A percentile compares a stretch with the other conserved stretches of the same genome.
Evolutionary conservation across 192 early-diverging fungal species (phyloP).

Genomic region (Mortierella claussenii): DNA sequence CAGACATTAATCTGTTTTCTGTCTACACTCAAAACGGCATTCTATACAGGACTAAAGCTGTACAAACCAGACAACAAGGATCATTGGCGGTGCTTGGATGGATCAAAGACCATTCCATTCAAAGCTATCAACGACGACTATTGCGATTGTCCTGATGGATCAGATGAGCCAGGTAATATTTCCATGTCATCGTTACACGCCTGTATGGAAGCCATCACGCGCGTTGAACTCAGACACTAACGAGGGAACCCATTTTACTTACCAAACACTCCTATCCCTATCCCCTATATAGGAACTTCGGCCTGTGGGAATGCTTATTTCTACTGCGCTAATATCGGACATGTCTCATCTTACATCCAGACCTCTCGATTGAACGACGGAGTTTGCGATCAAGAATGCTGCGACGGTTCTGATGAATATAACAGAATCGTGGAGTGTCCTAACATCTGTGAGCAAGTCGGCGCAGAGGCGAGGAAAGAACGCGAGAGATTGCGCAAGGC

Average conservation of each 20-base stretch:
- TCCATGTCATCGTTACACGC: too few species aligned
- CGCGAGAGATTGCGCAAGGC: slow-evolving; percentile 12
- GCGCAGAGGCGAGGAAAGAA: slow-evolving; percentile 35
- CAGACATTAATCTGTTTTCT: neutral
- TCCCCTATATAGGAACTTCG: slow-evolving; percentile 73
- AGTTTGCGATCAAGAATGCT: slow-evolving; percentile 94
- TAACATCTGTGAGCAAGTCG: slow-evolving; percentile 77
- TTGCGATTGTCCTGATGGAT: slow-evolving; percentile 96
- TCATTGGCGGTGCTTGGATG: slow-evolving; percentile 80
- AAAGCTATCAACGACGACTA: slow-evolving; percentile 94
- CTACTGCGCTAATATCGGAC: slow-evolving; percentile 86
- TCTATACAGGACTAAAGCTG: slow-evolving; percentile 15
- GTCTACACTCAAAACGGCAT: too few species aligned
- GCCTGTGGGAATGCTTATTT: slow-evolving; percentile 86
- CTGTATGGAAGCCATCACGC: too few species aligned
- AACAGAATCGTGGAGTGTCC: slow-evolving; percentile 68
- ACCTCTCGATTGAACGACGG: slow-evolving; percentile 91
- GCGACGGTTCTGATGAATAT: slow-evolving; percentile 95
- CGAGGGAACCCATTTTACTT: too few species aligned
- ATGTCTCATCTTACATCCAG: slow-evolving; percentile 73
- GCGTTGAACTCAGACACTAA: too few species aligned
- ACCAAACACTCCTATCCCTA: neutral
- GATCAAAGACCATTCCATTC: slow-evolving; percentile 72
- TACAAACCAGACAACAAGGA: slow-evolving; percentile 19
- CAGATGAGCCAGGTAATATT: slow-evolving; percentile 88